Evolutionary conservation across 495 filamentous ascomycete genomes (phyloP).

Genomic region (Extremus antarcticus): DNA sequence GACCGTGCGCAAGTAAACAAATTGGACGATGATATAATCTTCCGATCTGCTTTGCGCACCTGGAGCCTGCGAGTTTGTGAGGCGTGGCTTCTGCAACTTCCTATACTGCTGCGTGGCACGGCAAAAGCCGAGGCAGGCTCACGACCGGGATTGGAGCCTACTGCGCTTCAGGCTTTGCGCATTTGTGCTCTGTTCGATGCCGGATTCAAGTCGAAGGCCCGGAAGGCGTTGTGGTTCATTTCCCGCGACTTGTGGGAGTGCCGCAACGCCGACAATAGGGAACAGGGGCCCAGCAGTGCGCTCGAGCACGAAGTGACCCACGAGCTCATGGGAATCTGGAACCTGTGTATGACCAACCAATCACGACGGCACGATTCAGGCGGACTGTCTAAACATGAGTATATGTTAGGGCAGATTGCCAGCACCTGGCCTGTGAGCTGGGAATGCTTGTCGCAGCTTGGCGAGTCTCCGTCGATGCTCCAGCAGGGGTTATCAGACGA

Average conservation of each 20-base stretch:
- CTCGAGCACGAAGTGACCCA: background rate
- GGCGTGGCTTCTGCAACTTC: background rate
- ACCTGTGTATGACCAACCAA: background rate
- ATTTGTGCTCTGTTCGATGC: background rate
- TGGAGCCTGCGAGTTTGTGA: background rate
- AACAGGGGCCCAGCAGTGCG: background rate
- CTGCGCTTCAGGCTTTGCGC: background rate
- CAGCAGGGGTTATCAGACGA: too few species aligned
- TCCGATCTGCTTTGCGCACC: background rate
- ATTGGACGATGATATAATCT: background rate
- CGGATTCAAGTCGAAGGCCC: background rate
- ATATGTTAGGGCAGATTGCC: background rate
- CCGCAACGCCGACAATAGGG: background rate
- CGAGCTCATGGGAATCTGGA: background rate
- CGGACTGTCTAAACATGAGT: background rate
- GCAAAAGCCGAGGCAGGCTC: background rate
- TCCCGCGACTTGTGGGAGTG: background rate
- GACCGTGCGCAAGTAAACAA: too few species aligned
- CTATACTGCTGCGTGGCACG: background rate
- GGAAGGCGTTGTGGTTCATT: background rate
- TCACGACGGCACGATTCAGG: background rate
- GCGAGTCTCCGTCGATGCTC: too few species aligned
- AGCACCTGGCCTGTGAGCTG: background rate
- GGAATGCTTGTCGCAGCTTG: background rate
- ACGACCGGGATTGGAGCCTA: too few species aligned